Evolutionary conservation across 2,329 filamentous ascomycete genomes (phyloP).

Genomic region (Scedosporium boydii): DNA sequence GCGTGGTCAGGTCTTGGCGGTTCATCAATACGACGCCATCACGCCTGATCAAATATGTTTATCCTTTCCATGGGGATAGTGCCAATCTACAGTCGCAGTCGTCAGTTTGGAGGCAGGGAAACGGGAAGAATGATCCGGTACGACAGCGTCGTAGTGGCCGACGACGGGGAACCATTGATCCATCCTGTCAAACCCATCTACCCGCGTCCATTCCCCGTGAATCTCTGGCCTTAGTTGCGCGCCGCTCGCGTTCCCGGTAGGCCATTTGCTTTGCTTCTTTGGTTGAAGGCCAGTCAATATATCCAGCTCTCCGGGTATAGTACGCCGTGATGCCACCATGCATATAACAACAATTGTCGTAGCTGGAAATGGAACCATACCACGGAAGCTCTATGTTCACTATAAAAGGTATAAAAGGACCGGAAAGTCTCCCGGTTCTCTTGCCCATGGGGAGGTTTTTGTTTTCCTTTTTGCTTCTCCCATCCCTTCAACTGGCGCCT

Average conservation of each 20-base stretch:
- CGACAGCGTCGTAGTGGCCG: neutral
- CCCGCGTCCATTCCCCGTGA: neutral
- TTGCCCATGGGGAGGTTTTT: neutral
- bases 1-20: neutral
- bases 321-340: neutral
- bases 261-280: neutral
- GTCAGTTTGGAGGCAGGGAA: neutral
- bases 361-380: neutral
- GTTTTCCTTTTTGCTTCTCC: neutral
- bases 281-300: neutral
- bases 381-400: neutral
- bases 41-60: slow-evolving; percentile 3
- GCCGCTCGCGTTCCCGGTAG: neutral
- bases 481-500: neutral
- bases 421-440: neutral
- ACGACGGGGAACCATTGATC: neutral
- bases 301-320: neutral
- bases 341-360: neutral
- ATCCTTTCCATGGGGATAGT: slow-evolving; percentile 4
- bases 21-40: slow-evolving; percentile 4
- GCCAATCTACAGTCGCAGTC: neutral
- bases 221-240: neutral
- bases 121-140: neutral
- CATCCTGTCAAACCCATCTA: neutral
- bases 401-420: neutral